Base-by-base conservation (phyloP, 2,329 filamentous ascomycete genomes). In the Zalaria obscura region DNA sequence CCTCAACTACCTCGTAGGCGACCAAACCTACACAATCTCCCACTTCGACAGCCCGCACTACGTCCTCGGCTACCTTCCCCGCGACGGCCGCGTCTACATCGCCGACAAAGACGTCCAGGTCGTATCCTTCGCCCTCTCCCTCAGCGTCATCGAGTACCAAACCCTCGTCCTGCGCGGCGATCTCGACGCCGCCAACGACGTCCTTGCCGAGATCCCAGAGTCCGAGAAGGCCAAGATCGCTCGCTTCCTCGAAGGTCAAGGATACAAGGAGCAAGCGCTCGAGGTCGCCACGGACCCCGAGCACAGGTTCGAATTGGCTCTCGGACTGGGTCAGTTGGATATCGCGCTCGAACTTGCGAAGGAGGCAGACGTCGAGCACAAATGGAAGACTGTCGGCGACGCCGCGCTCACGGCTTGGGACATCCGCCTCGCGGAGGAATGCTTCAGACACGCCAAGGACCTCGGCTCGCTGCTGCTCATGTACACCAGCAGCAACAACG, bases 161-260 rank as follows among this genome's bases (percentile, higher is more conserved):
- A 98, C 91, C 0, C 70, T 96, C 35, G 89, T 98, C 9, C 77
- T 98, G 11, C 83, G 91, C 43, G 88, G 83, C 40, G 91, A 98
- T 53, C 81, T 96, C 70, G 91, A 96, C 49, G 77, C 85, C 9
- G 91, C 91, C 0, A 80, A 82, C 6, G 87, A 93, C 58, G 72
- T 95, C 48, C 76, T 98, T 10, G 70, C 77, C 4, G 81, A 81
- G 18, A 88, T 98, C 32, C 87, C 89, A 0, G 68, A 78, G n/a
- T 85, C 93, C 48, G 87, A 98, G 61, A 83, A 94, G 62, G 95
- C 94, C 72, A 96, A 96, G 69, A 93, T 98, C 52, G 91, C 91
- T 3, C 80, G 91, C 25, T 98, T 98, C 72, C 72, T 98, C 40
- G 91, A 96, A 62, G 91, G 91, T 2, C 91, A 98, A 63, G 89